Base-by-base conservation (phyloP, 345 rosid species). In the Salix exigua region DNA sequence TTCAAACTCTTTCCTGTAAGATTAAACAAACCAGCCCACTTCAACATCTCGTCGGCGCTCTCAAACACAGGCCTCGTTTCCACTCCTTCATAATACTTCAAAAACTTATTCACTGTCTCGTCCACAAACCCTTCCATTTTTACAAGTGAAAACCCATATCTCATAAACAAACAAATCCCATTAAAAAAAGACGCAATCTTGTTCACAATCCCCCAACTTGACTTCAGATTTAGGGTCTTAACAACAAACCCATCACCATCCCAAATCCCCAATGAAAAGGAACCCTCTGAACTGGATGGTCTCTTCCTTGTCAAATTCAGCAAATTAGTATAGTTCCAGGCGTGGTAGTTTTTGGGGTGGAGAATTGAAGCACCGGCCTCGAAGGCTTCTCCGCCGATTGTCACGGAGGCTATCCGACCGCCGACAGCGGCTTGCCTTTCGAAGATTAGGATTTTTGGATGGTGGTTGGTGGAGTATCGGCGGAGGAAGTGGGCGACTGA, bases 341-440 rank as follows among this genome's bases (percentile, higher is more conserved):
- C 92, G 88, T 91, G 87, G 78, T 88, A 91, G 78, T 93, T 96
- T 81, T 90, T 89, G 33, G 97, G 98, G 72, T 93, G 99, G 12
- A 96, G 92, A 71, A 96, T 96, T 64, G 98, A 91, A 50, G 87
- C 98, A 7, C 99, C 98, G 12, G 98, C 97, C 78, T 91, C 99
- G 77, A 91, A 93, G 18, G 84, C 86, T n/a, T 90, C 84, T 16
- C 92, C 93, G 73, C 82, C 71, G 53, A 93, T 63, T 26, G 75
- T 76, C 19, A 92, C 90, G 6, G 87, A 88, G 30, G 88, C 96
- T 98, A 96, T 93, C 28, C 99, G 93, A 0, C 99, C 99, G 53
- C 99, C 98, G 51, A 96, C 93, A 76, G 87, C 58, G 75, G 77
- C 80, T 71, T 83, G 77, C 16, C 94, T 89, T 85, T 94, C 97